Base-by-base conservation (phyloP, 108 stramenopile species). In the Fragilariopsis cylindrus region DNA sequence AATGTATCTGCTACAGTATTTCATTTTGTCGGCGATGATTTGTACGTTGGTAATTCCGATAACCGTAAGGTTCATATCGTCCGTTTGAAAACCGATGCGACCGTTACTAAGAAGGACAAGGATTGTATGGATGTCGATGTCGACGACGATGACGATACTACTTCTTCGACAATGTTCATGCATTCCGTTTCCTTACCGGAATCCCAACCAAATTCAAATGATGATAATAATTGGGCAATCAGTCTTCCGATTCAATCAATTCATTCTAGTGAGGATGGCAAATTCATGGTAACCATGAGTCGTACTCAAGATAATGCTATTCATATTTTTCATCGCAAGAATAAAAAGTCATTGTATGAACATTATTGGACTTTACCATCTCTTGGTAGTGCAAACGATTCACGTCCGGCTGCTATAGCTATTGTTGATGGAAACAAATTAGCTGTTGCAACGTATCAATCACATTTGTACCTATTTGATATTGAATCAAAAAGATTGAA, bases 341-440 rank as follows among this genome's bases (percentile, higher is more conserved):
- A n/a, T 16, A 57, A 74, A 68, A 19, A 77, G 3, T 21, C 43
- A 47, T n/a, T 39, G 7, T 81, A 78, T 58, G 60, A 70, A 54
- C 90, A 80, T 65, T 86, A 80, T 76, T 95, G 94, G 94, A 82
- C 92, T n/a, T 21, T 95, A 6, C 91, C 94, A 13, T 58, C 67
- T 40, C 57, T 90, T 54, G 88, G 87, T 67, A 80, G 82, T 7
- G 48, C 30, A 30, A 48, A 52, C 2, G 50, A 54, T 39, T 58
- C 72, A 6, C 77, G 88, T 30, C 66, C 78, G 47, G 80, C 90
- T 44, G 87, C 84, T 69, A 71, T 87, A 21, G 68, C 64, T 12
- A 55, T 71, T 21, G 44, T 53, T 9, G 84, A 82, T 57, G 65
- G 75, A 1, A 69, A 74, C 13, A 64, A 73, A 60, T 68, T 95